phyloP scores from a whole-genome alignment of 306 rosid species.

The Quercus cerris region DNA sequence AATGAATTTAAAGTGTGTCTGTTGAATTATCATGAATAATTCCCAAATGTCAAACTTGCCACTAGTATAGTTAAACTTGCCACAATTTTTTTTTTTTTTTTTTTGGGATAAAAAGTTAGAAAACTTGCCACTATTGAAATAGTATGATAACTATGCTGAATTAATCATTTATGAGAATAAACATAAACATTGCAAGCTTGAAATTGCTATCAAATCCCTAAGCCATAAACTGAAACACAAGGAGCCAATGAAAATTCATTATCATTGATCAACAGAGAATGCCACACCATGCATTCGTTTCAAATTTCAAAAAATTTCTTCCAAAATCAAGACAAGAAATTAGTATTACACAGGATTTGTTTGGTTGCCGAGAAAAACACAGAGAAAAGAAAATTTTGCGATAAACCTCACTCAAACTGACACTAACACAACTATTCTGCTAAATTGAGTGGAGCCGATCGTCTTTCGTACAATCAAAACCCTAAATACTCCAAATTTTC shows the following conservation, averaged over 20 bases:
- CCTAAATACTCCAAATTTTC: neutral
- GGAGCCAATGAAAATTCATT: too few species aligned
- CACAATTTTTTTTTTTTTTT: too few species aligned
- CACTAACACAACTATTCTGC: neutral
- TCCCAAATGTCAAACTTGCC: neutral
- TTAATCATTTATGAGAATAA: neutral
- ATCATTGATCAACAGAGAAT: too few species aligned
- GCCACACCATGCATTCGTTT: too few species aligned
- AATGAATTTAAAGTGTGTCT: neutral
- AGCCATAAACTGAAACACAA: too few species aligned
- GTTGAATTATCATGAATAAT: neutral
- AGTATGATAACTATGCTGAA: neutral
- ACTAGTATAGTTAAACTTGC: too few species aligned
- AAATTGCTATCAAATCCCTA: neutral
- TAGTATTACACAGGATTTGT: neutral
- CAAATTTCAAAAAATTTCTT: neutral
- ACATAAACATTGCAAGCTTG: neutral
- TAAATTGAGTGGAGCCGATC: neutral
- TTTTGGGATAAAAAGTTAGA: too few species aligned
- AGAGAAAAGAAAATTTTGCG: neutral
- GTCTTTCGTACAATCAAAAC: neutral
- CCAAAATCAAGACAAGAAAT: neutral
- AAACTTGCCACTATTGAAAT: too few species aligned
- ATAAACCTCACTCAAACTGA: neutral
- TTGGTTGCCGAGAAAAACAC: neutral